Percentiles rank a stretch among this genome's conserved stretches.
phyloP scores from a whole-genome alignment of 129 eudicot species.

The Flaveria robusta region DNA sequence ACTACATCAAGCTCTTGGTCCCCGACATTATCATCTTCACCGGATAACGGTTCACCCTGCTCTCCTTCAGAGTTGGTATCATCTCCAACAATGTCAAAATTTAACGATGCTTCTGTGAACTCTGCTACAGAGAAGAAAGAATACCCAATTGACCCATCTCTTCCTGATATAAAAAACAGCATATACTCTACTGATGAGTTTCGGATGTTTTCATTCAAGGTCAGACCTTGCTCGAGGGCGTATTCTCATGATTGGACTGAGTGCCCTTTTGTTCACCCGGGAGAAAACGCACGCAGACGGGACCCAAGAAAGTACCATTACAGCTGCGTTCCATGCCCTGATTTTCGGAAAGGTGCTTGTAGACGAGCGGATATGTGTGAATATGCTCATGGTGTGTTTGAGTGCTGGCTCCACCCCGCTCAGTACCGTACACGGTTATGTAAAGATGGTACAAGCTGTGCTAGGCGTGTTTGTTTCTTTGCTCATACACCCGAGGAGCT shows the following conservation, averaged over 20 bases:
- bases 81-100: slow-evolving; percentile 57
- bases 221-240: slow-evolving; percentile 82
- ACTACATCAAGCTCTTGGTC: slow-evolving; percentile 52
- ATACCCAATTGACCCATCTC: slow-evolving; percentile 75
- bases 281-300: slow-evolving; percentile 85
- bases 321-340: slow-evolving; percentile 92
- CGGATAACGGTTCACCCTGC: slow-evolving; percentile 60
- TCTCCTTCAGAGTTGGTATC: slow-evolving; percentile 56
- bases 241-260: slow-evolving; percentile 95
- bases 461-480: slow-evolving; percentile 76
- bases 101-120: slow-evolving; percentile 40
- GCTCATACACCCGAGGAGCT: slow-evolving; percentile 81
- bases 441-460: slow-evolving; percentile 79
- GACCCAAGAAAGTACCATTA: slow-evolving; percentile 85
- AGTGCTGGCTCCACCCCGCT: slow-evolving; percentile 93
- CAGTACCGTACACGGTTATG: slow-evolving; percentile 81
- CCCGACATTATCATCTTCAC: slow-evolving; percentile 61
- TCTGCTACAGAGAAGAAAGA: slow-evolving; percentile 66
- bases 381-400: slow-evolving; percentile 89
- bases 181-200: slow-evolving; percentile 81
- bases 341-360: slow-evolving; percentile 79
- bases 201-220: slow-evolving; percentile 86
- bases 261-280: slow-evolving; percentile 93
- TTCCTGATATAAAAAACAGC: slow-evolving; percentile 77
- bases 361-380: slow-evolving; percentile 89